Evolutionary conservation across 768 basidiomycete species (phyloP).

Genomic region (Boletus coccyginus): DNA sequence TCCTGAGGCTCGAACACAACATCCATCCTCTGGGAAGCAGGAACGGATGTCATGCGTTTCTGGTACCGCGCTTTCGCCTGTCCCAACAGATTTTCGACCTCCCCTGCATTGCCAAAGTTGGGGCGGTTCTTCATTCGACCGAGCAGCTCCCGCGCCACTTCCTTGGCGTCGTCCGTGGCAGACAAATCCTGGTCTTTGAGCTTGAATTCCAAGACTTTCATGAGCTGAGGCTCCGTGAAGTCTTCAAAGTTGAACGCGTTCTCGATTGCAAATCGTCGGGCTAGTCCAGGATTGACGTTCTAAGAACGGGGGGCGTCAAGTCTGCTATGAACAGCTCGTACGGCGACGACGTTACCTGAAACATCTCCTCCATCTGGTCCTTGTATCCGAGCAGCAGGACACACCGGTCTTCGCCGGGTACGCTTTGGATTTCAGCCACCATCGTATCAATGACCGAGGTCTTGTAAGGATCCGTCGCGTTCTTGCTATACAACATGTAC

Average conservation of each 20-base stretch:
- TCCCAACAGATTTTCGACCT: conserved; percentile 60
- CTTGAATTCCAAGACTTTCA: conserved; percentile 53
- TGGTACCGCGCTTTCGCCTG: conserved; percentile 50
- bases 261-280: conserved; percentile 67
- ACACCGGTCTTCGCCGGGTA: conserved; percentile 68
- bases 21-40: conserved; percentile 21
- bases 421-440: conserved; percentile 70
- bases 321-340: not conserved
- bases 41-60: conserved; percentile 34
- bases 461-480: conserved; percentile 49
- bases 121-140: conserved; percentile 39
- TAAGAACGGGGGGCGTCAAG: conserved; percentile 22
- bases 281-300: conserved; percentile 71
- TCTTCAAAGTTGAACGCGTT: conserved; percentile 68
- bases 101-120: conserved; percentile 67
- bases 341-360: conserved; percentile 46
- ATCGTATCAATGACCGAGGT: conserved; percentile 73
- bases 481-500: conserved; percentile 59
- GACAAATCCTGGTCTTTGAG: conserved; percentile 54
- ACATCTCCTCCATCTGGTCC: conserved; percentile 69
- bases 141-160: conserved; percentile 51
- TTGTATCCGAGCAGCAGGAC: conserved; percentile 67
- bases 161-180: conserved; percentile 57
- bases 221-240: conserved; percentile 53
- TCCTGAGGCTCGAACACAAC: conserved; percentile 46